These are phyloP conservation scores for Bauhinia variegata DNA, from an alignment of 306 rosid genomes.

Conservation along the genomic window DNA sequence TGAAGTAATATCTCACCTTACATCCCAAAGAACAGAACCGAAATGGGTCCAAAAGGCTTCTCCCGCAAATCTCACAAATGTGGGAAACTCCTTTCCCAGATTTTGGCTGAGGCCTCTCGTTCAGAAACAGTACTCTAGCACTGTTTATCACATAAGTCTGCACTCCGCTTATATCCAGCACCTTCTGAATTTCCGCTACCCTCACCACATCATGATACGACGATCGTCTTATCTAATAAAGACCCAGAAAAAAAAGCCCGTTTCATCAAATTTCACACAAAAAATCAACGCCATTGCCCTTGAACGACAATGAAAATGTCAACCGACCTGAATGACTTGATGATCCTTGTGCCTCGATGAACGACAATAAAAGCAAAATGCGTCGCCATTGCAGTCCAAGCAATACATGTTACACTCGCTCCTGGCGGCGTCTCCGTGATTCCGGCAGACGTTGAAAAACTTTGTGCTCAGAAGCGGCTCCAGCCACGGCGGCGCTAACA, in stretches of 20 bases:
- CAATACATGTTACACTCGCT: conserved; percentile 95
- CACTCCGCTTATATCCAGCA: conserved; percentile 78
- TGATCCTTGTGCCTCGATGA: conserved; percentile 87
- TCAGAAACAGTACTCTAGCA: conserved; percentile 85
- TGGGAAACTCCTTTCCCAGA: conserved; percentile 77
- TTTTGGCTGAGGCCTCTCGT: conserved; percentile 94
- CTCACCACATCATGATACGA: conserved; percentile 96
- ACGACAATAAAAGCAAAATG: conserved; percentile 93
- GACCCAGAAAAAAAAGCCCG: background rate
- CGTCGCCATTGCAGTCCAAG: conserved; percentile 71
- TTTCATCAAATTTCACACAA: background rate
- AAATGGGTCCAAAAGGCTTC: conserved; percentile 88
- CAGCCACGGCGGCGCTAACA: conserved; percentile 89
- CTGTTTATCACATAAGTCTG: conserved; percentile 95
- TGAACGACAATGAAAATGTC: background rate
- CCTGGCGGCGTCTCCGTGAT: conserved; percentile 73
- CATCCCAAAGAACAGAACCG: conserved; percentile 95
- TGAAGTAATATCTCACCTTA: conserved; percentile 63
- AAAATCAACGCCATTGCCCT: background rate
- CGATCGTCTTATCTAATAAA: conserved; percentile 74
- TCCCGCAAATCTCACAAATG: conserved; percentile 87
- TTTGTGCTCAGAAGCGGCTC: conserved; percentile 68
- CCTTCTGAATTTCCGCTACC: conserved; percentile 73
- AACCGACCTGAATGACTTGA: conserved; percentile 79
- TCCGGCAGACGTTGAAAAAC: conserved; percentile 73